These are phyloP conservation scores for Rutidosis leptorrhynchoides DNA, from an alignment of 129 eudicot genomes.

Conservation along the genomic window DNA sequence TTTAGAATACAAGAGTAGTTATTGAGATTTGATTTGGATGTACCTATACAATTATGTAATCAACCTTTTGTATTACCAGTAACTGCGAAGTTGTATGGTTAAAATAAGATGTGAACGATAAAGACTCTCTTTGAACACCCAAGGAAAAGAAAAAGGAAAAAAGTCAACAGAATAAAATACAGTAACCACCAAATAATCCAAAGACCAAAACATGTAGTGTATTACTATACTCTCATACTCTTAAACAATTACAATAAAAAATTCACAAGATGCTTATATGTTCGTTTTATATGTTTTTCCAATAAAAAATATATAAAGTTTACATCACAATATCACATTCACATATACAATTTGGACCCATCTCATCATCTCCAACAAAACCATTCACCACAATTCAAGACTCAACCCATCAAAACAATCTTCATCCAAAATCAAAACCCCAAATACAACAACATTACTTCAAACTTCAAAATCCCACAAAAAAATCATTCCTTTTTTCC, in stretches of 20 bases:
- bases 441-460: background rate
- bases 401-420: background rate
- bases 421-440: slow-evolving; percentile 8
- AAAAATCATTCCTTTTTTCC: background rate
- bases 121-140: background rate
- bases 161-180: background rate
- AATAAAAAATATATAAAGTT: background rate
- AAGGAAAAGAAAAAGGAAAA: background rate
- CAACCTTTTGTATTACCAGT: too few relatives aligned
- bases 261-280: slow-evolving; percentile 6
- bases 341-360: background rate
- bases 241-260: background rate
- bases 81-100: too few relatives aligned
- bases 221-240: too few relatives aligned
- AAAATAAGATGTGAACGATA: background rate
- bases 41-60: too few relatives aligned
- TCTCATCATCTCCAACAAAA: slow-evolving; percentile 3
- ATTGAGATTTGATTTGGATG: too few relatives aligned
- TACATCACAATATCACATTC: slow-evolving; percentile 1
- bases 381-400: slow-evolving; percentile 8
- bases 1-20: too few relatives aligned
- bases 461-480: background rate
- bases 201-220: background rate
- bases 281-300: background rate
- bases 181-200: background rate